These are phyloP conservation scores for Cronartium ribicola DNA, from an alignment of 1,284 basidiomycete genomes.

Conservation along the genomic window DNA sequence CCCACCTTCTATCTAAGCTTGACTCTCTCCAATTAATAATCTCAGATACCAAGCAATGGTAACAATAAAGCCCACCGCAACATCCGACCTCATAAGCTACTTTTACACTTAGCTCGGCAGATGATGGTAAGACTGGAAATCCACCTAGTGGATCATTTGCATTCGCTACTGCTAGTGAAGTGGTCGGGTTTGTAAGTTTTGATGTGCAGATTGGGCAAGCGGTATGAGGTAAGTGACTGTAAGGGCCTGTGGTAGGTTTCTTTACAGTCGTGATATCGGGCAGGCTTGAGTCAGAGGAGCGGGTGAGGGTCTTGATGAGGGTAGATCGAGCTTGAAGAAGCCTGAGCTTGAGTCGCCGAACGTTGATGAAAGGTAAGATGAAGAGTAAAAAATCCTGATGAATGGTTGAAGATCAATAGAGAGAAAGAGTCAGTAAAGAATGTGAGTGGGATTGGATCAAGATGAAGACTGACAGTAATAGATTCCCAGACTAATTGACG, in stretches of 20 bases:
- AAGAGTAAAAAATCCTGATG: constrained; percentile 89
- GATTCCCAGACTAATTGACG: constrained; percentile 99
- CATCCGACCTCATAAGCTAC: constrained; percentile 49
- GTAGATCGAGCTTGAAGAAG: constrained; percentile 56
- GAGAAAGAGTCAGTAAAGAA: constrained; percentile 17
- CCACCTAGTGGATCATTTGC: constrained; percentile 9
- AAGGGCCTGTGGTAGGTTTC: not conserved
- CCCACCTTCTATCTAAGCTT: constrained; percentile 48
- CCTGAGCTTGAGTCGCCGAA: constrained; percentile 61
- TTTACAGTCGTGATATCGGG: not conserved
- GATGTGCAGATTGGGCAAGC: constrained; percentile 54
- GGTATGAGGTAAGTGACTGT: constrained; percentile 47
- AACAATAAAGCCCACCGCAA: constrained; percentile 50
- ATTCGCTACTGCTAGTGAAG: constrained; percentile 41
- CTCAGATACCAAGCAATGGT: constrained; percentile 49
- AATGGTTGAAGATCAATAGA: constrained; percentile 1
- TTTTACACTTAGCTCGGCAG: constrained; percentile 43
- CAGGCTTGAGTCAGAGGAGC: not conserved
- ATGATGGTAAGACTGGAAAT: not conserved
- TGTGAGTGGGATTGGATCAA: not conserved
- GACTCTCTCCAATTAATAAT: constrained; percentile 49
- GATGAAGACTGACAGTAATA: constrained; percentile 68
- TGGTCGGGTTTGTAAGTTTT: not conserved
- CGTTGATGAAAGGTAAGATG: constrained; percentile 74
- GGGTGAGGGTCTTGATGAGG: constrained; percentile 47